phyloP scores from a whole-genome alignment of 768 basidiomycete genomes.

The Panellus pusillus region DNA sequence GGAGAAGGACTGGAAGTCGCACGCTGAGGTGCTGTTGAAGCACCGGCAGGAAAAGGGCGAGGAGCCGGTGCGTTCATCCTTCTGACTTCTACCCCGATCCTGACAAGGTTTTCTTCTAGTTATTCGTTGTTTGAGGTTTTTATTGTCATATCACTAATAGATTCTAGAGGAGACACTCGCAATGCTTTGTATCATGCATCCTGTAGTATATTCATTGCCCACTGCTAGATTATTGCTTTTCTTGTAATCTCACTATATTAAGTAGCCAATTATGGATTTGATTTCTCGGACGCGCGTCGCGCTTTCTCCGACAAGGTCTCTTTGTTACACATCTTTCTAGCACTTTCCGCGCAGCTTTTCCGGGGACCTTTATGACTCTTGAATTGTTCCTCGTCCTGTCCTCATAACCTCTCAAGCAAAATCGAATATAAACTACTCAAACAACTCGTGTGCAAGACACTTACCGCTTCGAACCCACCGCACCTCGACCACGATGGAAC shows the following conservation, averaged over 20 bases:
- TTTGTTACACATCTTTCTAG: conserved; percentile 14
- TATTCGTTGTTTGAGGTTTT: too few relatives aligned
- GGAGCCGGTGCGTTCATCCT: neutral
- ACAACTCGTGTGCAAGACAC: neutral
- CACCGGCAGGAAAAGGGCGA: neutral
- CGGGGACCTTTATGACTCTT: conserved; percentile 6
- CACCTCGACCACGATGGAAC: conserved; percentile 48
- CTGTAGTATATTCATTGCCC: too few relatives aligned
- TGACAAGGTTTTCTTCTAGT: too few relatives aligned
- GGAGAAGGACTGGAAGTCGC: conserved; percentile 33
- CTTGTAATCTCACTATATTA: too few relatives aligned
- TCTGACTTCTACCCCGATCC: neutral
- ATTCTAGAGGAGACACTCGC: too few relatives aligned
- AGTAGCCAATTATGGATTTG: too few relatives aligned
- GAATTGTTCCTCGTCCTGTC: neutral
- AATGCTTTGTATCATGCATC: too few relatives aligned
- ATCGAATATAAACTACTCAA: too few relatives aligned
- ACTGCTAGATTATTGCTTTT: too few relatives aligned
- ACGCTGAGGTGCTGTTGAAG: conserved; percentile 24
- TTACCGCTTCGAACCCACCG: conserved; percentile 4
- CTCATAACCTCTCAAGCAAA: neutral
- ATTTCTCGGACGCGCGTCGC: too few relatives aligned
- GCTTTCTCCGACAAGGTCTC: too few relatives aligned
- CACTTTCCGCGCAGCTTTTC: conserved; percentile 11
- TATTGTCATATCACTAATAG: too few relatives aligned